Percentiles rank a stretch among this genome's conserved stretches.
These are phyloP conservation scores for Aspergillus niger DNA, from an alignment of 2,329 filamentous ascomycete genomes.

Conservation along the genomic window DNA sequence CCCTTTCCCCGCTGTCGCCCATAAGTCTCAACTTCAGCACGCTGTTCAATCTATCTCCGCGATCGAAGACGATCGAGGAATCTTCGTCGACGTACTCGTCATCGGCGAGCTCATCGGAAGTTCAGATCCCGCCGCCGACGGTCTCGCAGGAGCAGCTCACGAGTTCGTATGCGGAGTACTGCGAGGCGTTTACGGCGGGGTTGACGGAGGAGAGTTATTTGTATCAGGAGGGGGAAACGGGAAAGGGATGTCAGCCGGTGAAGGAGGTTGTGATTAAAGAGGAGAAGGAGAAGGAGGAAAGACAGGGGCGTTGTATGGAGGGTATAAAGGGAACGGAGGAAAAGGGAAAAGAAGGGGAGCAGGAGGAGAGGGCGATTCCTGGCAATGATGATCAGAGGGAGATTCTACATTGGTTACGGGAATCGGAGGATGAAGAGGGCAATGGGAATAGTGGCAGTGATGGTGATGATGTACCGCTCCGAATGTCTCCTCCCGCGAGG, in stretches of 20 bases:
- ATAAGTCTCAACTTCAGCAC: background rate
- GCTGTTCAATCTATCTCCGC: background rate
- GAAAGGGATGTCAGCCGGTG: no score
- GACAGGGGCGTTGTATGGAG: background rate
- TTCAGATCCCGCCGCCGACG: background rate
- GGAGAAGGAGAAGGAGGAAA: background rate
- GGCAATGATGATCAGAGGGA: background rate
- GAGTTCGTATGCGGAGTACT: conserved; percentile 18
- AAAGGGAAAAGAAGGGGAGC: background rate
- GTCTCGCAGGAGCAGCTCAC: background rate
- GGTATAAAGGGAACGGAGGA: background rate
- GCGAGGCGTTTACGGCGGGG: conserved; percentile 16
- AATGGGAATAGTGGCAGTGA: background rate
- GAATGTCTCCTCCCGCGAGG: conserved; percentile 14
- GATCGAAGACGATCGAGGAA: background rate
- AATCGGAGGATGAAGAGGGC: background rate
- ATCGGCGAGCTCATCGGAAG: no score
- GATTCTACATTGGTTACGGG: background rate
- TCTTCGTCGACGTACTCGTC: background rate
- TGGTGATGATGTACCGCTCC: background rate
- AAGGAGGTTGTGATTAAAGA: background rate
- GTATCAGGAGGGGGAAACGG: background rate
- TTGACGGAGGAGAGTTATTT: background rate
- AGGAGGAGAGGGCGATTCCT: background rate
- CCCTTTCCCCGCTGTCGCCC: background rate